phyloP scores from a whole-genome alignment of 1,139 yeast species.

The Candida anutae region DNA sequence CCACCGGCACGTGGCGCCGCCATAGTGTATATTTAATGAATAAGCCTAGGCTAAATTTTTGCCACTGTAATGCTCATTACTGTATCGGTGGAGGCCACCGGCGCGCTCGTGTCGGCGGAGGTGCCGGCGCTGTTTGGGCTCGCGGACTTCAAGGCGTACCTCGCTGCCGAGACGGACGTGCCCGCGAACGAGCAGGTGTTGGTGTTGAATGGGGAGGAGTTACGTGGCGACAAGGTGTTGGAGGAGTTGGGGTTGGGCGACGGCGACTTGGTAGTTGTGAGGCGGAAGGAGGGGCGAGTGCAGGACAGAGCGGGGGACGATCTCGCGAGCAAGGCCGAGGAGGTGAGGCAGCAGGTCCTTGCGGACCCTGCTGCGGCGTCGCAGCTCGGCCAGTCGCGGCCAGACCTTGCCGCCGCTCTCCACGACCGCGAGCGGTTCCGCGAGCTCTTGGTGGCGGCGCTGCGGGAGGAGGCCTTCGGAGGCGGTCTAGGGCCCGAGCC shows the following conservation, averaged over 20 bases:
- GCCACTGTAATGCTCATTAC: conserved; percentile 26
- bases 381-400: conserved; percentile 29
- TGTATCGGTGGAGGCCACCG: conserved; percentile 23
- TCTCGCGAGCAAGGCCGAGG: conserved; percentile 24
- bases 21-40: not conserved
- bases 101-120: conserved; percentile 38
- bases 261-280: conserved; percentile 47
- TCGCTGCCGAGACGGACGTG: conserved; percentile 67
- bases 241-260: conserved; percentile 41
- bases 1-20: too few species aligned
- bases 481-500: conserved; percentile 3
- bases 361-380: conserved; percentile 28
- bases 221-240: conserved; percentile 33
- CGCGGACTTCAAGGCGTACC: conserved; percentile 65
- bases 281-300: too few species aligned
- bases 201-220: conserved; percentile 35
- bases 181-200: conserved; percentile 41
- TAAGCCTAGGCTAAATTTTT: not conserved
- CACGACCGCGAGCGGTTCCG: conserved; percentile 49
- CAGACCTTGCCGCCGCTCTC: conserved; percentile 36
- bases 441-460: conserved; percentile 29
- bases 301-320: too few species aligned
- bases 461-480: conserved; percentile 4
- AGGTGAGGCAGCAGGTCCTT: conserved; percentile 40
- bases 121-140: conserved; percentile 58